phyloP scores from a whole-genome alignment of 2,329 filamentous ascomycete genomes.

The Talaromyces sp. region DNA sequence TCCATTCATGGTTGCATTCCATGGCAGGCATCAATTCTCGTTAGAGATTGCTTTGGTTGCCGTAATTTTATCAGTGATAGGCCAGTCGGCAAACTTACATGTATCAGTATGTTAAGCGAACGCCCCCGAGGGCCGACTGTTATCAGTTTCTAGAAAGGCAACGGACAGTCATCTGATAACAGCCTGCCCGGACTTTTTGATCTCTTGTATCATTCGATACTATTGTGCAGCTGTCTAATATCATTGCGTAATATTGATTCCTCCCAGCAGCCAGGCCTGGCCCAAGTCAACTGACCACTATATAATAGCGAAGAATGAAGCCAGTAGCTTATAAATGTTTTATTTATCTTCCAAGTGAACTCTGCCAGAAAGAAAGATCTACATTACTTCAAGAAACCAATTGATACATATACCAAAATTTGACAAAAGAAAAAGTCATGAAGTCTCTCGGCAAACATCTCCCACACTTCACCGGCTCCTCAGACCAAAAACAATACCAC shows the following conservation, averaged over 20 bases:
- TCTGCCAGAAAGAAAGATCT: background rate
- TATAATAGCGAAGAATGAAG: background rate
- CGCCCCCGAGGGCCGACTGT: background rate
- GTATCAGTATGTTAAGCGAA: slow-evolving; percentile 1
- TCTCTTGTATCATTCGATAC: background rate
- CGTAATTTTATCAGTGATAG: too few relatives aligned
- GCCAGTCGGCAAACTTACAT: background rate
- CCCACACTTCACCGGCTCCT: slow-evolving; percentile 9
- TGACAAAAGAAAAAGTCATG: background rate
- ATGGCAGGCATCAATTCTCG: too few relatives aligned
- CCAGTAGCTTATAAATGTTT: background rate
- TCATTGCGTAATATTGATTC: background rate
- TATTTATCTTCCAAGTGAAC: background rate
- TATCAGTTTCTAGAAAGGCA: background rate
- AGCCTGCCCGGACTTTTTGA: background rate
- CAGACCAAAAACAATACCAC: slow-evolving; percentile 11
- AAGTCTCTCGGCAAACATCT: slow-evolving; percentile 1
- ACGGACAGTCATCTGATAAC: background rate
- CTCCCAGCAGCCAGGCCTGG: background rate
- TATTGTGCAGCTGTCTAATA: background rate
- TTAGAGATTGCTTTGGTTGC: background rate
- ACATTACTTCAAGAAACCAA: background rate
- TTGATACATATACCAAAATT: background rate
- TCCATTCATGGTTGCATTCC: too few relatives aligned
- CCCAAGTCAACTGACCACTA: background rate